Conservation (phyloP, 1,284 basidiomycete species). For the Cutaneotrichosporon spelunceum region DNA sequence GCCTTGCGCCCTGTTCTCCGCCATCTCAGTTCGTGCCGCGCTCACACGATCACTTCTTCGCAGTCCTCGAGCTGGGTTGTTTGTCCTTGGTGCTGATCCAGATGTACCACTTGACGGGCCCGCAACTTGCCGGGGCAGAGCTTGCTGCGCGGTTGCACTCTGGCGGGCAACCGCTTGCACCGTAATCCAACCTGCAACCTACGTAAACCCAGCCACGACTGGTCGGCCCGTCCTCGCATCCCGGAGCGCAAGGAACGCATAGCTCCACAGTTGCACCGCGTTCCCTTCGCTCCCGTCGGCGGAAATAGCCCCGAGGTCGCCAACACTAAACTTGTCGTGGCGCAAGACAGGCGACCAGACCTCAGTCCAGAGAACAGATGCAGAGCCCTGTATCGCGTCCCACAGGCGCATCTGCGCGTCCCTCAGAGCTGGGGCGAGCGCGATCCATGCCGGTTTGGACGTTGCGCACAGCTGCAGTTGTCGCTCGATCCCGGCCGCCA, state of each 20-base stretch:
- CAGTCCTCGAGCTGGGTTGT: too few relatives aligned
- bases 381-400: slow-evolving; percentile 51
- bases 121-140: too few relatives aligned
- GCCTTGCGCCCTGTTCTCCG: too few relatives aligned
- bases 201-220: slow-evolving; percentile 29
- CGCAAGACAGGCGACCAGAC: slow-evolving; percentile 40
- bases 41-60: too few relatives aligned
- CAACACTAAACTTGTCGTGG: slow-evolving; percentile 31
- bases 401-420: slow-evolving; percentile 51
- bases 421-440: slow-evolving; percentile 41
- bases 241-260: slow-evolving; percentile 46
- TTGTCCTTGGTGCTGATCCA: too few relatives aligned
- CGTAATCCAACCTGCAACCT: background rate
- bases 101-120: too few relatives aligned
- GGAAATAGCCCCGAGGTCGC: slow-evolving; percentile 41
- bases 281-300: slow-evolving; percentile 50
- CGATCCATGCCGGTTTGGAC: slow-evolving; percentile 49
- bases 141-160: too few relatives aligned
- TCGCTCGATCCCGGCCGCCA: slow-evolving; percentile 53
- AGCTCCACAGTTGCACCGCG: slow-evolving; percentile 52
- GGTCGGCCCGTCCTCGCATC: slow-evolving; percentile 39
- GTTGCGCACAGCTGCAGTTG: slow-evolving; percentile 49
- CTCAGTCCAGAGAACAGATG: slow-evolving; percentile 41
- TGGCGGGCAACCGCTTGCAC: too few relatives aligned
- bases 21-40: too few relatives aligned